phyloP scores from a whole-genome alignment of 225 moss, liverwort and hornwort species.

The Pseudoscleropodium purum region DNA sequence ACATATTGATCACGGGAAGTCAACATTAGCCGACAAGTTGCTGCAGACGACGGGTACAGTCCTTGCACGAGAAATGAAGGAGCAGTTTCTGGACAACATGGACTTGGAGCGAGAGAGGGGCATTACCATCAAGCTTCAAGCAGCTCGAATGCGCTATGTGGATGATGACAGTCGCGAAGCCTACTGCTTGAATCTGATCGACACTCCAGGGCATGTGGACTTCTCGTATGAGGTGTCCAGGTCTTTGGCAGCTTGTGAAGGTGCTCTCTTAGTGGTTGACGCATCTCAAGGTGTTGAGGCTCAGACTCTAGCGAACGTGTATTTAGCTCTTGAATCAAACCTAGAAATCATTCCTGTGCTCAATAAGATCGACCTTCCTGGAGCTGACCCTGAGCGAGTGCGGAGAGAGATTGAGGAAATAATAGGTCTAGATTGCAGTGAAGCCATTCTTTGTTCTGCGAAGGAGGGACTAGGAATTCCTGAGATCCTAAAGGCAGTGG shows the following conservation, averaged over 20 bases:
- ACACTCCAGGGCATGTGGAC: slow-evolving; percentile 96
- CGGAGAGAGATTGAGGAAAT: slow-evolving; percentile 90
- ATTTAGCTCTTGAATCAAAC: slow-evolving; percentile 85
- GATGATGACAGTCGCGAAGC: slow-evolving; percentile 62
- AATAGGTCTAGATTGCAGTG: slow-evolving; percentile 84
- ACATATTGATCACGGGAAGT: slow-evolving; percentile 97
- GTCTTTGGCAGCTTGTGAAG: slow-evolving; percentile 97
- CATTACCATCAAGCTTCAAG: slow-evolving; percentile 99
- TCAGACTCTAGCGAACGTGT: slow-evolving; percentile 92
- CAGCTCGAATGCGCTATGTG: slow-evolving; percentile 90
- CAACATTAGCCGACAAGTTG: slow-evolving; percentile 93
- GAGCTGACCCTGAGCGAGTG: slow-evolving; percentile 92
- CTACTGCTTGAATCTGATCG: slow-evolving; percentile 90
- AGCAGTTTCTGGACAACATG: slow-evolving; percentile 97
- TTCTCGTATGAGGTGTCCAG: slow-evolving; percentile 98
- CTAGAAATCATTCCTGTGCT: slow-evolving; percentile 94
- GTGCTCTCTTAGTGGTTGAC: slow-evolving; percentile 89
- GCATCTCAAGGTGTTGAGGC: slow-evolving; percentile 99
- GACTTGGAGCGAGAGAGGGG: slow-evolving; percentile 96
- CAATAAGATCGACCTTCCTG: slow-evolving; percentile 96
- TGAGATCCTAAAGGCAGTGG: slow-evolving; percentile 78
- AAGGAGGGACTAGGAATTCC: slow-evolving; percentile 87
- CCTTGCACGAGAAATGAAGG: slow-evolving; percentile 90
- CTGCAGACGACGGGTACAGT: slow-evolving; percentile 91
- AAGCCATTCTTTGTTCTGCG: slow-evolving; percentile 92